Base-by-base conservation (phyloP, 148 eudicot genomes). In the Diospyros lotus region DNA sequence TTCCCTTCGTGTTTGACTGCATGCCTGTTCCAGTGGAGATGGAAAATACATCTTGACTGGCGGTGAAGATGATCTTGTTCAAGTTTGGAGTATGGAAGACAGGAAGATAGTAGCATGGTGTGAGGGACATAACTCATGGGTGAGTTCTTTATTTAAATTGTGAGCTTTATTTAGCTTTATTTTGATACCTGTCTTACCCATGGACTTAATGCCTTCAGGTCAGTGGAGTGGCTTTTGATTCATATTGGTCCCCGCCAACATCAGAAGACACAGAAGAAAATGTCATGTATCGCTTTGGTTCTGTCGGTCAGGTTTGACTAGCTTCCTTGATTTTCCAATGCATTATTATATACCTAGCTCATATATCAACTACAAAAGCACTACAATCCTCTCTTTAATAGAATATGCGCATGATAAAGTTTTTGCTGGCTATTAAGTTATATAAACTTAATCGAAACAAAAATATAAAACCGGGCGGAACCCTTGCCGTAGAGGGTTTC, bases 191-290 rank as follows among this genome's bases (percentile, higher is more conserved):
- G 15, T 52, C 11, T 63, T 73, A 51, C 38, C 4, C 48, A 18
- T 52, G 50, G 38, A 74, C 43, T 68, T 48, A 39, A 60, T 66
- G 73, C 62, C 14, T 86, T 73, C 93, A 89, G 93, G 93, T 89
- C 63, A 89, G 93, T 73, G 90, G 88, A 81, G 93, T 89, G 75
- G 87, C 90, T 66, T 89, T 89, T 83, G 93, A 89, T 68, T 80
- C 90, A 2, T 89, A 75, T 78, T 87, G 93, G 93, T 78, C 87
- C 44, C 89, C 86, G 50, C 90, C 93, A 63, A 82, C 80, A 66
- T 80, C 93, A 60, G 90, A 87, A 66, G 84, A 82, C 13, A 15
- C 81, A 11, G 90, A 78, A 74, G 93, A 89, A 66, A 87, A 75
- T 76, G 77, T 63, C 69, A 82, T 89, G 86, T 87, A 89, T 72